Evolutionary conservation across 2,329 filamentous ascomycete genomes (phyloP), one percentile per base, ranked within the genome.

Genomic region (Penicillium janthinellum): DNA sequence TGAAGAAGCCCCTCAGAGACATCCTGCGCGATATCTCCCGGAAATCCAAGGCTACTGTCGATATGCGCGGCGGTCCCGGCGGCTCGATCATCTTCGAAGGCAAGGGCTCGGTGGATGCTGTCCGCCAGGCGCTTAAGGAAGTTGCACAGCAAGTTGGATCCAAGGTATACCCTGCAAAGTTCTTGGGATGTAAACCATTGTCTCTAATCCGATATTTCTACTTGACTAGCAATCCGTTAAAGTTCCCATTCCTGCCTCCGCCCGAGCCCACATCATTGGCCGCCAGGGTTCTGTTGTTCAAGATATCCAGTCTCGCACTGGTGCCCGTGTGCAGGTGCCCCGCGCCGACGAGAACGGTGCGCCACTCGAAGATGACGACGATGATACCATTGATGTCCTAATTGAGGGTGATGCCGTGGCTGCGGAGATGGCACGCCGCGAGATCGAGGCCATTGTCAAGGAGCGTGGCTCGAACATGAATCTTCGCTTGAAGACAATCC

Each of bases 321-420:
- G 94, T 62, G 94, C 95, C 55, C 88, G 88, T 65, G 93, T 99
- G 71, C 91, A 96, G 73, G 86, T 99, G 61, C 93, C 94, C 61
- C 93, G 90, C 78, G 83, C 84, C 22, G 91, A 96, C 44, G 88
- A 90, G 25, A 81, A 78, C 55, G 80, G 82, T 31, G 76, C 81
- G 22, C 85, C 84, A 44, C 86, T 90, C 17, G 92, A 95, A 48
- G 91, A 96, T 57, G 88, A 90, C 64, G 91, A 96, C 54, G 80
- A 82, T 70, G 85, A 86, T 54, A 89, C 87, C 54, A 91, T 98
- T 67, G 90, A 96, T 70, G 90, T 99, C 54, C 79, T 88, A 54
- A 89, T 99, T 60, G 93, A 97, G 77, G 95, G 96, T 64, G 96
- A 99, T 78, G 88, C 92, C 14, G 85, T 96, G 61, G 91, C 93